Conservation (phyloP, 805 yeast species). For the Candida ipomoeae region DNA sequence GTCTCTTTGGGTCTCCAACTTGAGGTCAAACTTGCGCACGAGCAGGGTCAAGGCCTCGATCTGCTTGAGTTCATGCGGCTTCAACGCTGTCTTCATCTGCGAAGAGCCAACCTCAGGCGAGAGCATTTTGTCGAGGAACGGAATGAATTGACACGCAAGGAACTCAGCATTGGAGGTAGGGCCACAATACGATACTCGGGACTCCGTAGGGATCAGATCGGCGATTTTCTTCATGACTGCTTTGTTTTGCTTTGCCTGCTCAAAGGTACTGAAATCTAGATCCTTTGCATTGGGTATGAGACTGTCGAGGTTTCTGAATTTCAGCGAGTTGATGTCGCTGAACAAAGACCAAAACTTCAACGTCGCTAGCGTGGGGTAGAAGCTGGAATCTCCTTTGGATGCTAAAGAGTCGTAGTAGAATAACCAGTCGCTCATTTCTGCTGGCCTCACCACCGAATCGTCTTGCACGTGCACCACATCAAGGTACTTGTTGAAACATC, state of each 20-base stretch:
- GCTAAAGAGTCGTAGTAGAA: slow-evolving; percentile 61
- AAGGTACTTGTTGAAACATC: slow-evolving; percentile 67
- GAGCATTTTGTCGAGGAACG: slow-evolving; percentile 30
- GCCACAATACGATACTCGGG: slow-evolving; percentile 27
- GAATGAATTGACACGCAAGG: slow-evolving; percentile 30
- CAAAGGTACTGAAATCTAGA: slow-evolving; percentile 39
- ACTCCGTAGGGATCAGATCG: slow-evolving; percentile 26
- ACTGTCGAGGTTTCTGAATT: slow-evolving; percentile 10
- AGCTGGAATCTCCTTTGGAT: slow-evolving; percentile 28
- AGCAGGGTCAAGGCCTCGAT: slow-evolving; percentile 36
- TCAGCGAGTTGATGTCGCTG: slow-evolving; percentile 49
- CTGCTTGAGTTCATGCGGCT: slow-evolving; percentile 26
- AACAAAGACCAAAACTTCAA: slow-evolving; percentile 62
- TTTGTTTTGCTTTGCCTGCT: slow-evolving; percentile 29
- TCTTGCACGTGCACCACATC: slow-evolving; percentile 59
- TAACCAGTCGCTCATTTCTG: slow-evolving; percentile 69
- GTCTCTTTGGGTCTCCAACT: slow-evolving; percentile 35
- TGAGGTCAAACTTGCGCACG: slow-evolving; percentile 37
- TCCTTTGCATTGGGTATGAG: slow-evolving; percentile 31
- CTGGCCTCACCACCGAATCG: slow-evolving; percentile 55
- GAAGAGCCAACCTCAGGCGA: slow-evolving; percentile 26
- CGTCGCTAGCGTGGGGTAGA: slow-evolving; percentile 55
- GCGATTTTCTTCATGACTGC: slow-evolving; percentile 30
- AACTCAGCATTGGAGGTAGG: slow-evolving; percentile 20
- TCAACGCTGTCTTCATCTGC: slow-evolving; percentile 21